These are phyloP conservation scores for Sesbania bispinosa DNA, from an alignment of 306 rosid species.

Conservation along the genomic window DNA sequence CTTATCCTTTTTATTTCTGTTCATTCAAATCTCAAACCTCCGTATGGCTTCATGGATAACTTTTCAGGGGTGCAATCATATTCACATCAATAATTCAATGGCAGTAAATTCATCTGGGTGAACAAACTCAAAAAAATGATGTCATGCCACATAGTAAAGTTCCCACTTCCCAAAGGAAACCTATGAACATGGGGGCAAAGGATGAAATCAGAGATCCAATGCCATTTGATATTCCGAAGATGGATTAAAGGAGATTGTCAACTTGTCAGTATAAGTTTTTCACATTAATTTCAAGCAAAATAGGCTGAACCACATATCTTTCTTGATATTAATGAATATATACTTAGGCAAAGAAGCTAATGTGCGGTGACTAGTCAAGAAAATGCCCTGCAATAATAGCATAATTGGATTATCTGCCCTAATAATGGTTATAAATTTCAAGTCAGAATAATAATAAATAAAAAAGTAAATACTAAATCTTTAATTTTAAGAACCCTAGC, in stretches of 20 bases:
- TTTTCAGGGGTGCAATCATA: constrained; percentile 4
- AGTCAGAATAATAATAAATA: background rate
- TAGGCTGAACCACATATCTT: background rate
- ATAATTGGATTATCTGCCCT: background rate
- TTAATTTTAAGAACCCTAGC: background rate
- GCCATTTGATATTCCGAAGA: background rate
- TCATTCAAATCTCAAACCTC: constrained; percentile 10
- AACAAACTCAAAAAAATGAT: background rate
- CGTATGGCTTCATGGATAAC: constrained; percentile 13
- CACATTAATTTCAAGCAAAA: background rate
- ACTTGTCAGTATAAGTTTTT: background rate
- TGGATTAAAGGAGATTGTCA: background rate
- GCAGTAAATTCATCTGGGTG: background rate
- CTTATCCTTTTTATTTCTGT: background rate
- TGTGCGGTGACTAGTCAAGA: background rate
- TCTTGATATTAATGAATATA: background rate
- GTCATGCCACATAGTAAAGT: background rate
- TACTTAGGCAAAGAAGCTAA: constrained; percentile 11
- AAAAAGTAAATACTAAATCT: background rate
- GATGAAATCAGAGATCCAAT: constrained; percentile 11
- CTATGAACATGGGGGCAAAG: background rate
- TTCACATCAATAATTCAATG: constrained; percentile 1
- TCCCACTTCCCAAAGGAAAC: background rate
- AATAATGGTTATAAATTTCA: background rate
- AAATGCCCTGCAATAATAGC: background rate